Evolutionary conservation across 108 stramenopile species (phyloP), one percentile per base, ranked within the genome.

Genomic region (Mediolabrus comicus): DNA sequence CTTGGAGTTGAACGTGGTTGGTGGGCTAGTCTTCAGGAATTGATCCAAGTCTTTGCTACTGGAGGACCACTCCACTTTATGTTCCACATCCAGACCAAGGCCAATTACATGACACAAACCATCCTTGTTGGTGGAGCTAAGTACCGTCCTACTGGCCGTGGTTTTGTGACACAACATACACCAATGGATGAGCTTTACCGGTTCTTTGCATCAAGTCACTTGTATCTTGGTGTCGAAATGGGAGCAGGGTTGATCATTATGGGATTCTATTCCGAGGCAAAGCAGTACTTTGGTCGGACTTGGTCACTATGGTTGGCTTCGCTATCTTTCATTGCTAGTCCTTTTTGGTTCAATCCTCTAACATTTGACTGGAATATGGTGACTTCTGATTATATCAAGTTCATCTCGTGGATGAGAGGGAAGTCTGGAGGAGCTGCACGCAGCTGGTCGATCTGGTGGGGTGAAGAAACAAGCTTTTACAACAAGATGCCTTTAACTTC

Each of bases 341-440:
- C 98, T 17, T 98, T 99, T 86, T 99, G 98, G 98, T 99, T 99
- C 83, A 99, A 99, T 65, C 98, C 98, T n/a, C 84, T 97, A 36
- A 95, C 95, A 7, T 97, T 98, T 68, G 97, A 98, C 53, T 99
- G 97, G 97, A 87, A 89, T 65, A 87, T 91, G 59, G 92, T 94
- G 34, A 43, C 67, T 16, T 56, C 74, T 27, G 97, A 98, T 77
- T 98, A 96, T 81, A 65, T 68, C 24, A 82, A 85, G 6, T 98
- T 89, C 81, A 59, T 94, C 5, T 65, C 82, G 22, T 99, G 98
- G 98, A 96, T 98, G 84, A 80, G 75, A 51, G 87, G 95, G 12
- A 82, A 76, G 8, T 80, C 91, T 62, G 93, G 92, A 58, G 93
- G 93, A 38, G 77, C 92, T 12, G 56, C 76, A 8, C 94, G 91